Percentiles rank a stretch among this genome's conserved stretches.
Conservation (phyloP, 2,329 filamentous ascomycete species). For the Colletotrichum orchidophilum region DNA sequence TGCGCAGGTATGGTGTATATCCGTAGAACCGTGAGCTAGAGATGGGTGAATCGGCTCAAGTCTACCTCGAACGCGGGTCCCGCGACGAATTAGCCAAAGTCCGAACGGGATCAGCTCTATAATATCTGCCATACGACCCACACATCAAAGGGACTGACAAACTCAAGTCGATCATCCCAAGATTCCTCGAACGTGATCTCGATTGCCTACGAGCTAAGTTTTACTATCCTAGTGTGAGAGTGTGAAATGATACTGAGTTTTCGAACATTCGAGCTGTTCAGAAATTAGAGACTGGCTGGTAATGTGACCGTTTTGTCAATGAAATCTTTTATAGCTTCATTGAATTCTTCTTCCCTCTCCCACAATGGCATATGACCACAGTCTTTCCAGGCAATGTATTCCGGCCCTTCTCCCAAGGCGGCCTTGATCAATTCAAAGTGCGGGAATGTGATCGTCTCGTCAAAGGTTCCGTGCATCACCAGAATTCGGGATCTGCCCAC, state of each 20-base stretch:
- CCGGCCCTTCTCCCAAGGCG: slow-evolving; percentile 13
- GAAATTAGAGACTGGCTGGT: neutral
- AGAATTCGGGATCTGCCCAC: slow-evolving; percentile 9
- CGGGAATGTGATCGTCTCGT: slow-evolving; percentile 11
- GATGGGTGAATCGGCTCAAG: slow-evolving; percentile 2
- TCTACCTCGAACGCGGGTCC: slow-evolving; percentile 1
- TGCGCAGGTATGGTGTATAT: neutral
- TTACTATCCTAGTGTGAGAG: too few species aligned
- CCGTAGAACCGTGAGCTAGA: neutral
- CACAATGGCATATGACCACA: slow-evolving; percentile 7
- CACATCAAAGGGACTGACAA: neutral
- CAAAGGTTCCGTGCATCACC: slow-evolving; percentile 18
- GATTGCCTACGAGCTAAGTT: too few species aligned
- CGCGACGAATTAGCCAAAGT: neutral
- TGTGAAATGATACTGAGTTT: neutral
- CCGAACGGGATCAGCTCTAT: neutral
- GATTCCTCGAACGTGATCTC: too few species aligned
- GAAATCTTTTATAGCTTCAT: neutral
- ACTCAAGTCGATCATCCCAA: neutral
- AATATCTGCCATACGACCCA: neutral
- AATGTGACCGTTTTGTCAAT: neutral
- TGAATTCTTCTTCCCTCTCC: slow-evolving; percentile 18
- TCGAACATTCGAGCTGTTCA: neutral
- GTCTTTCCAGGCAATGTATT: slow-evolving; percentile 12
- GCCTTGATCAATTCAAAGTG: slow-evolving; percentile 14